Conservation (phyloP, 257 asterid genomes). For the Buddleja alternifolia region DNA sequence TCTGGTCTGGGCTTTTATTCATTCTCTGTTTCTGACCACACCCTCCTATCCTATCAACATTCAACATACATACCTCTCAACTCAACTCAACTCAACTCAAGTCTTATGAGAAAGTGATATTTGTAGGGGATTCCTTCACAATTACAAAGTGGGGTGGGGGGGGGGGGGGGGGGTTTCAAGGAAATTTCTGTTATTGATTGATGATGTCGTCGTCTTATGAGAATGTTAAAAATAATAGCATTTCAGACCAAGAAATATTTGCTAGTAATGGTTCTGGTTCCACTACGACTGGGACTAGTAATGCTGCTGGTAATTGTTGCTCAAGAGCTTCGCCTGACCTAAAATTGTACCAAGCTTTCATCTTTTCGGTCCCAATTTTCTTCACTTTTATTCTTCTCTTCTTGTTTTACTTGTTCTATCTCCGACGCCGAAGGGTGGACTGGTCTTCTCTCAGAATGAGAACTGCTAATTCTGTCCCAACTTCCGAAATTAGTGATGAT, state of each 20-base stretch:
- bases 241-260: conserved; percentile 24
- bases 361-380: conserved; percentile 72
- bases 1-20: too few relatives aligned
- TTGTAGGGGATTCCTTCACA: too few relatives aligned
- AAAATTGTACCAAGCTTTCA: conserved; percentile 75
- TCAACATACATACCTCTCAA: too few relatives aligned
- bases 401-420: conserved; percentile 68
- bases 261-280: conserved; percentile 25
- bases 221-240: conserved; percentile 28
- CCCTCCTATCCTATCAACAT: too few relatives aligned
- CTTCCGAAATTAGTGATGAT: conserved; percentile 32
- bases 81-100: too few relatives aligned
- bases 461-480: conserved; percentile 34
- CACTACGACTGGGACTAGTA: too few relatives aligned
- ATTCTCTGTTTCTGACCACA: too few relatives aligned
- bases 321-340: conserved; percentile 53
- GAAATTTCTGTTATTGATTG: conserved; percentile 21
- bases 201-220: too few relatives aligned
- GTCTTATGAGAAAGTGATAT: too few relatives aligned
- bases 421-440: conserved; percentile 67
- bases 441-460: conserved; percentile 77
- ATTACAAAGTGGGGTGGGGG: too few relatives aligned
- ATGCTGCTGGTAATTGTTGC: conserved; percentile 37
- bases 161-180: not conserved
- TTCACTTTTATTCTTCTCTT: conserved; percentile 66